phyloP scores from a whole-genome alignment of 129 eudicot species.

The Flaveria ramosissima region DNA sequence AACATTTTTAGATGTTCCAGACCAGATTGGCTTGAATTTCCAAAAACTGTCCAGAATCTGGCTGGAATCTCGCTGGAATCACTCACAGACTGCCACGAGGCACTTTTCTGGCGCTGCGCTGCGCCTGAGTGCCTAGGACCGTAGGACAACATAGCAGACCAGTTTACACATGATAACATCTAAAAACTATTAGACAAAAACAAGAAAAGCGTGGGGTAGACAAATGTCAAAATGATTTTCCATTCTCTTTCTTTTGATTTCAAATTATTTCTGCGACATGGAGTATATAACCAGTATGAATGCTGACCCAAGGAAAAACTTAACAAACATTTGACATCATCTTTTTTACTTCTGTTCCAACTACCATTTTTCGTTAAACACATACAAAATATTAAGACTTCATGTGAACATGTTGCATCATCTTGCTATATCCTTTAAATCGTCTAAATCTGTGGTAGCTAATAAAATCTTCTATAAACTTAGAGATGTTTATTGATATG shows the following conservation, averaged over 20 bases:
- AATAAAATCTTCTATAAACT: constrained; percentile 3
- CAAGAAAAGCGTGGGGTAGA: not conserved
- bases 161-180: not conserved
- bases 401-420: not conserved
- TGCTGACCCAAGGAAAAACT: not conserved
- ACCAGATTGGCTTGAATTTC: too few relatives aligned
- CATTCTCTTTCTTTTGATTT: not conserved
- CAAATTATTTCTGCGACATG: not conserved
- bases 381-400: not conserved
- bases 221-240: not conserved
- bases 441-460: not conserved
- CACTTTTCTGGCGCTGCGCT: too few relatives aligned
- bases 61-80: too few relatives aligned
- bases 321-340: not conserved
- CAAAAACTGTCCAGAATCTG: too few relatives aligned
- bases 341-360: constrained; percentile 6
- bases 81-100: too few relatives aligned
- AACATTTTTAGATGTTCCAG: too few relatives aligned
- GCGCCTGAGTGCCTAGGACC: too few relatives aligned
- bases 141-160: too few relatives aligned
- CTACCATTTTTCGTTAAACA: not conserved
- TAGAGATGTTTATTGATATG: not conserved
- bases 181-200: not conserved
- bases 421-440: not conserved
- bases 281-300: not conserved